These are phyloP conservation scores for Phytophthora cryptogea DNA, from an alignment of 352 stramenopile genomes.

Conservation along the genomic window DNA sequence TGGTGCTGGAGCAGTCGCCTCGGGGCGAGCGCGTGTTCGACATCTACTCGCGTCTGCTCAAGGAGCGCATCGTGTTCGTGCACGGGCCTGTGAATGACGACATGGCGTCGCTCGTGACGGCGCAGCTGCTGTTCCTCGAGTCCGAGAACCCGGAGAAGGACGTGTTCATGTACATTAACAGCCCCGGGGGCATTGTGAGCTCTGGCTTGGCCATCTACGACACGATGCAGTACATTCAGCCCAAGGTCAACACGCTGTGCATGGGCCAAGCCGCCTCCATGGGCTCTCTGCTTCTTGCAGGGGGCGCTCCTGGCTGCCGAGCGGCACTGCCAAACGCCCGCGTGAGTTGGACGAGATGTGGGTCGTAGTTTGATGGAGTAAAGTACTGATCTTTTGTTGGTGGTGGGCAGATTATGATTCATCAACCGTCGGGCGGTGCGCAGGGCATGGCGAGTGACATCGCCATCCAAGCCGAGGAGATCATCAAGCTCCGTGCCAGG, in stretches of 20 bases:
- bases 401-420: slow-evolving; percentile 93
- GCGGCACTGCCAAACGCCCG: slow-evolving; percentile 94
- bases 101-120: slow-evolving; percentile 84
- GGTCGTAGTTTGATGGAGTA: neutral
- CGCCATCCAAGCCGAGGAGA: slow-evolving; percentile 98
- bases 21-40: slow-evolving; percentile 96
- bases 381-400: slow-evolving; percentile 14
- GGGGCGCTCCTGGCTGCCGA: slow-evolving; percentile 86
- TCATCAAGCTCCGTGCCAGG: slow-evolving; percentile 92
- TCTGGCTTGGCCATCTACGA: slow-evolving; percentile 98
- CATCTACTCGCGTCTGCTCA: slow-evolving; percentile 97
- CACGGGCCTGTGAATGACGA: slow-evolving; percentile 93
- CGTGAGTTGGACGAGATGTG: slow-evolving; percentile 45
- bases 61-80: slow-evolving; percentile 98
- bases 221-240: slow-evolving; percentile 98
- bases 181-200: slow-evolving; percentile 96
- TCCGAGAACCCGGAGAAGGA: slow-evolving; percentile 97
- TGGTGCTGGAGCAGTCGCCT: slow-evolving; percentile 93
- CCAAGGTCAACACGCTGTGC: slow-evolving; percentile 97
- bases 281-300: slow-evolving; percentile 94
- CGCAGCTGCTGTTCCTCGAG: slow-evolving; percentile 95
- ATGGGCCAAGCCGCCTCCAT: slow-evolving; percentile 97
- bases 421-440: slow-evolving; percentile 96
- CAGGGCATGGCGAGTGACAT: slow-evolving; percentile 98
- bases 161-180: slow-evolving; percentile 99